phyloP scores from a whole-genome alignment of 768 basidiomycete genomes.

The Boletus edulis region DNA sequence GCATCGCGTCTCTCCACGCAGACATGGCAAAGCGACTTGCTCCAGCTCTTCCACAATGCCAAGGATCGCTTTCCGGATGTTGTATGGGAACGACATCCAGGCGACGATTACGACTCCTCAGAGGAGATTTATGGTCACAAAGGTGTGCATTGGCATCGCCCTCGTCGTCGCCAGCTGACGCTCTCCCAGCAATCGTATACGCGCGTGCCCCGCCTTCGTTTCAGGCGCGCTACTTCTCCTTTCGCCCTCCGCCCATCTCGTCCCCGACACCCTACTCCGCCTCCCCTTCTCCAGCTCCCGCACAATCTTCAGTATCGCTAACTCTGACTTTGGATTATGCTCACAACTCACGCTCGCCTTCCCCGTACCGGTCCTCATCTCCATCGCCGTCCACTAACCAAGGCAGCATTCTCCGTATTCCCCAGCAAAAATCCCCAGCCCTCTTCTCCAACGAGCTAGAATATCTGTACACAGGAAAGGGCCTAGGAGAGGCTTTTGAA shows the following conservation, averaged over 20 bases:
- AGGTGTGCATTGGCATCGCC: slow-evolving; percentile 48
- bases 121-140: slow-evolving; percentile 91
- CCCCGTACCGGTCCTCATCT: slow-evolving; percentile 44
- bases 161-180: not conserved
- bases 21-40: slow-evolving; percentile 81
- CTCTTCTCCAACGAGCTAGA: slow-evolving; percentile 90
- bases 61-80: slow-evolving; percentile 96
- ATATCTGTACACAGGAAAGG: slow-evolving; percentile 91
- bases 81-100: slow-evolving; percentile 79
- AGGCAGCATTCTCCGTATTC: slow-evolving; percentile 55
- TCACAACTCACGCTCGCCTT: slow-evolving; percentile 43
- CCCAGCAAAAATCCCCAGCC: slow-evolving; percentile 67
- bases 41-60: slow-evolving; percentile 73
- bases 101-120: slow-evolving; percentile 45
- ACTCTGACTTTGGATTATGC: slow-evolving; percentile 43
- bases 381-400: slow-evolving; percentile 44
- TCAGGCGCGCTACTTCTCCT: slow-evolving; percentile 85
- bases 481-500: slow-evolving; percentile 83
- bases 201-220: slow-evolving; percentile 92
- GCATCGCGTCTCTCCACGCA: slow-evolving; percentile 65
- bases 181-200: slow-evolving; percentile 77
- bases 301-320: slow-evolving; percentile 62
- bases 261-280: slow-evolving; percentile 50
- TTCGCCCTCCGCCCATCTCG: slow-evolving; percentile 54
- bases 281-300: slow-evolving; percentile 50